phyloP scores from a whole-genome alignment of 2,329 filamentous ascomycete genomes.

The Acephala macrosclerotiorum region DNA sequence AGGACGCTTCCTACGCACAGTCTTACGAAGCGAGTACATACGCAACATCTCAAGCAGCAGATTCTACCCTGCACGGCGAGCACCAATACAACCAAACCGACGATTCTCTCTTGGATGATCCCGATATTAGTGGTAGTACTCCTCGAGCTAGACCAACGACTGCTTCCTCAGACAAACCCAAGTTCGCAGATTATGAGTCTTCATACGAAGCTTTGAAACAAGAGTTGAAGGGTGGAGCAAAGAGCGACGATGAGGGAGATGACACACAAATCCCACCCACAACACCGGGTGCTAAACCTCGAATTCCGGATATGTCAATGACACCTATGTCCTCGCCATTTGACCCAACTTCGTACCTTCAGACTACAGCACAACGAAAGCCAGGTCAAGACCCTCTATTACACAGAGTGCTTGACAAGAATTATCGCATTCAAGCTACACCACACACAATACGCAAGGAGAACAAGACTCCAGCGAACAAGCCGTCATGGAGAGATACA shows the following conservation, averaged over 20 bases:
- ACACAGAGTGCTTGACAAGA: slow-evolving; percentile 93
- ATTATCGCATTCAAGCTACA: slow-evolving; percentile 91
- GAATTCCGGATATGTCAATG: slow-evolving; percentile 68
- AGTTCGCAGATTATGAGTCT: slow-evolving; percentile 73
- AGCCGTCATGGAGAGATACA: slow-evolving; percentile 43
- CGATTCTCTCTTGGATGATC: slow-evolving; percentile 72
- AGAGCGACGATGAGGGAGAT: slow-evolving; percentile 48
- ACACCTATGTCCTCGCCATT: slow-evolving; percentile 67
- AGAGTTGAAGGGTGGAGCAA: slow-evolving; percentile 61
- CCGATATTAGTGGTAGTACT: slow-evolving; percentile 71
- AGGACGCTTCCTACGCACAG: slow-evolving; percentile 50
- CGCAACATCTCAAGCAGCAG: slow-evolving; percentile 44
- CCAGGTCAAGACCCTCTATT: slow-evolving; percentile 76
- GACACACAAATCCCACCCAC: slow-evolving; percentile 48
- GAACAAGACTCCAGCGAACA: slow-evolving; percentile 39
- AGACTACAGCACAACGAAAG: slow-evolving; percentile 44
- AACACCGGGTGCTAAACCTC: slow-evolving; percentile 48
- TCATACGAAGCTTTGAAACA: slow-evolving; percentile 78
- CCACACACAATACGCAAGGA: slow-evolving; percentile 69
- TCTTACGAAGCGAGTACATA: slow-evolving; percentile 44
- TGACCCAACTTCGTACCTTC: slow-evolving; percentile 54
- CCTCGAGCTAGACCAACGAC: slow-evolving; percentile 63
- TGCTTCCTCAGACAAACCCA: slow-evolving; percentile 49
- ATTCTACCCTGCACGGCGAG: slow-evolving; percentile 42
- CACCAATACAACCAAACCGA: slow-evolving; percentile 51